Percentiles rank a stretch among this genome's conserved stretches.
phyloP scores from a whole-genome alignment of 495 filamentous ascomycete species.

The Penicillium crystallinum region DNA sequence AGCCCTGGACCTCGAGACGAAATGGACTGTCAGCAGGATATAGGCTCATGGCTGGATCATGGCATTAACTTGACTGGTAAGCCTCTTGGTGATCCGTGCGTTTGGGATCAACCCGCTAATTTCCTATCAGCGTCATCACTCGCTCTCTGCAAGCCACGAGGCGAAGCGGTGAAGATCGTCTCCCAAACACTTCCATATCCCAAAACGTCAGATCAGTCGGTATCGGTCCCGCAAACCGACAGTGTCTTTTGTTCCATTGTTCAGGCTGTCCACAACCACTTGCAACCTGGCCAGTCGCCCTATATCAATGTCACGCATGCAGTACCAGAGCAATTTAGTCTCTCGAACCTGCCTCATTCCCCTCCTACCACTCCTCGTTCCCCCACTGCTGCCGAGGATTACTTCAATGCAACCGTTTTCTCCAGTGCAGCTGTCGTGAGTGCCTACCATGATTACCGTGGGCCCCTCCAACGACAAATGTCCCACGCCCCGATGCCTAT shows the following conservation, averaged over 20 bases:
- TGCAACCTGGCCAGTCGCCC: conserved; percentile 40
- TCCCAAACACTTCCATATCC: conserved; percentile 61
- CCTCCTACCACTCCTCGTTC: conserved; percentile 54
- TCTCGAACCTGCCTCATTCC: conserved; percentile 57
- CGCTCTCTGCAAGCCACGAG: conserved; percentile 28
- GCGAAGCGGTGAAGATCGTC: conserved; percentile 50
- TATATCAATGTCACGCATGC: conserved; percentile 63
- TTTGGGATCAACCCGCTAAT: conserved; percentile 8
- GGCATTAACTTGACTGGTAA: conserved; percentile 40
- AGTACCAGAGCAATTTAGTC: conserved; percentile 57
- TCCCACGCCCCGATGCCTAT: conserved; percentile 53
- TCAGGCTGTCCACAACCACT: conserved; percentile 46
- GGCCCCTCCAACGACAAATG: conserved; percentile 34
- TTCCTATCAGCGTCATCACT: conserved; percentile 32
- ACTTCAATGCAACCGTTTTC: conserved; percentile 54
- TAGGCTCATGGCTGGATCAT: conserved; percentile 41
- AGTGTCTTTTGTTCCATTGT: conserved; percentile 48
- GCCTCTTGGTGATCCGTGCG: conserved; percentile 6
- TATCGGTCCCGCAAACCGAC: conserved; percentile 27
- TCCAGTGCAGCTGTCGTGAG: conserved; percentile 53
- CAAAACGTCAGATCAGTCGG: conserved; percentile 41
- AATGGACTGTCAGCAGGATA: conserved; percentile 35
- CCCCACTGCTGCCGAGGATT: conserved; percentile 41
- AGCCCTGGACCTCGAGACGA: conserved; percentile 35
- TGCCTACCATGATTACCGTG: conserved; percentile 51